Conservation (phyloP, 352 stramenopile genomes). For the Phytopythium oedochilum region DNA sequence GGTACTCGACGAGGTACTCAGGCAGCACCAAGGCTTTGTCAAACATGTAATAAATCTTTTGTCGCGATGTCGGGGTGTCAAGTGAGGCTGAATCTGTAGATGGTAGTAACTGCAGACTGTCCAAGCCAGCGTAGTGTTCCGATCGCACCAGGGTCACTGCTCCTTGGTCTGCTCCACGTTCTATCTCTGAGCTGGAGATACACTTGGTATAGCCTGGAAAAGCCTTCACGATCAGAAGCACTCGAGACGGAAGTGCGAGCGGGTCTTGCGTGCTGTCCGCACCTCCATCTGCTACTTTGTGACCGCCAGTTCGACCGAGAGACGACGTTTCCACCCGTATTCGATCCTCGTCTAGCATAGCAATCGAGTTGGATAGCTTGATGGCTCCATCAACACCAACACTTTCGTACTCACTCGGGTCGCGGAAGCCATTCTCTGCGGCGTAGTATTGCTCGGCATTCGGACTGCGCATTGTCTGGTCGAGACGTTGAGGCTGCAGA, state of each 20-base stretch:
- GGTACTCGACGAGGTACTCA: slow-evolving; percentile 85
- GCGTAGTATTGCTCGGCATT: slow-evolving; percentile 56
- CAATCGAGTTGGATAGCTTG: slow-evolving; percentile 72
- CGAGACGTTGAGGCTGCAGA: slow-evolving; percentile 36
- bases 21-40: slow-evolving; percentile 75
- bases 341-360: slow-evolving; percentile 41
- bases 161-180: slow-evolving; percentile 1
- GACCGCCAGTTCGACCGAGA: not conserved
- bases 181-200: slow-evolving; percentile 16
- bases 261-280: not conserved
- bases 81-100: not conserved
- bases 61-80: slow-evolving; percentile 15
- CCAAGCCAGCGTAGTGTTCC: slow-evolving; percentile 32
- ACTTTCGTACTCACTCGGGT: slow-evolving; percentile 34
- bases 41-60: slow-evolving; percentile 78
- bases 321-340: slow-evolving; percentile 6
- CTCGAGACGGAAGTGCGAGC: slow-evolving; percentile 13
- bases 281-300: not conserved
- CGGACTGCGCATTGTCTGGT: slow-evolving; percentile 23
- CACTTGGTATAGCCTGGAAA: slow-evolving; percentile 72
- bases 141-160: not conserved
- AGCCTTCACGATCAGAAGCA: slow-evolving; percentile 78
- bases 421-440: slow-evolving; percentile 66
- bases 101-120: slow-evolving; percentile 47
- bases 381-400: slow-evolving; percentile 56